Evolutionary conservation across 2,329 filamentous ascomycete species (phyloP).

Genomic region (Colletotrichum gloeosporioides): DNA sequence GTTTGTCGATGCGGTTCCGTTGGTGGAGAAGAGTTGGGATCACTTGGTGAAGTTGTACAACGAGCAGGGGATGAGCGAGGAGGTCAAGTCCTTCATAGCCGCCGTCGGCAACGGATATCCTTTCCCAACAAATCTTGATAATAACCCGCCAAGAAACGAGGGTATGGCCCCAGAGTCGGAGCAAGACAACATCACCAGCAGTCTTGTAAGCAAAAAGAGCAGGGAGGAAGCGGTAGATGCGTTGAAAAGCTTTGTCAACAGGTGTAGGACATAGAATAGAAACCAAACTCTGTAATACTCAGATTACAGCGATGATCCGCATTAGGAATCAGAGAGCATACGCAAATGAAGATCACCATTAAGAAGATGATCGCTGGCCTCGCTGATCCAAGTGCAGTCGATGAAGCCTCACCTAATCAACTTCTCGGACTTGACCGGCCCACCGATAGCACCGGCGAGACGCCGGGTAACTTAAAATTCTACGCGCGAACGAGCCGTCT

Average conservation of each 20-base stretch:
- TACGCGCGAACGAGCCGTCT: neutral
- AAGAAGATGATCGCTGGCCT: neutral
- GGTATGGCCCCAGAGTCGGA: slow-evolving; percentile 67
- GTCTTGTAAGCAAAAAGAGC: slow-evolving; percentile 45
- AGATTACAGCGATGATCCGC: neutral
- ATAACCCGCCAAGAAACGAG: slow-evolving; percentile 56
- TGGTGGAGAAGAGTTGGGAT: slow-evolving; percentile 53
- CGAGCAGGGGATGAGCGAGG: slow-evolving; percentile 40
- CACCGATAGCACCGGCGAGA: neutral
- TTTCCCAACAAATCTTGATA: slow-evolving; percentile 67
- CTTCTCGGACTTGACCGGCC: neutral
- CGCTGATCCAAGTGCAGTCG: neutral
- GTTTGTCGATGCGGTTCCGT: slow-evolving; percentile 54
- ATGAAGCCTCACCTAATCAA: neutral
- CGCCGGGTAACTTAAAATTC: neutral
- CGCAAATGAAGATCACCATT: neutral
- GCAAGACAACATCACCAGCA: slow-evolving; percentile 54
- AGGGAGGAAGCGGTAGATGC: slow-evolving; percentile 43
- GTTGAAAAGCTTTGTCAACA: slow-evolving; percentile 30
- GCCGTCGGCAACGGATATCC: slow-evolving; percentile 64
- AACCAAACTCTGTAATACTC: neutral
- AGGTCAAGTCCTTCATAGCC: slow-evolving; percentile 51
- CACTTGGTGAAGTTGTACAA: slow-evolving; percentile 35
- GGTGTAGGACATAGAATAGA: neutral
- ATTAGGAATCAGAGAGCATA: neutral